These are phyloP conservation scores for Musa itinerans DNA, from an alignment of 176 grass and related monocot species.

Conservation along the genomic window DNA sequence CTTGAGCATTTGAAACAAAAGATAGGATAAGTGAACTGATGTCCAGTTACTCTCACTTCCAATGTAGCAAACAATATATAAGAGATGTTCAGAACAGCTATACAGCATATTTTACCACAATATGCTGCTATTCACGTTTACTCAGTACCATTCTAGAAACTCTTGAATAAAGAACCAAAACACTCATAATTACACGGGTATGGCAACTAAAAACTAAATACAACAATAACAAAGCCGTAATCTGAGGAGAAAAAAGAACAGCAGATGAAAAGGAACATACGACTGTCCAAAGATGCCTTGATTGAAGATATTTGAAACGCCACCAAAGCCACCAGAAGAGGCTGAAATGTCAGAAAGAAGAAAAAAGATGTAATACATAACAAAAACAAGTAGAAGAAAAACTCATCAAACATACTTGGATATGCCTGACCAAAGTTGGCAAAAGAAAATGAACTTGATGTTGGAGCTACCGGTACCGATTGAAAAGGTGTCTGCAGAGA, in stretches of 20 bases:
- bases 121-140: background rate
- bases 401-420: constrained; percentile 40
- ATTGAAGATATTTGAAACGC: constrained; percentile 31
- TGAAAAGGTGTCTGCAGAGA: constrained; percentile 34
- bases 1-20: too few relatives aligned
- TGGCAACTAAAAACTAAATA: background rate
- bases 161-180: background rate
- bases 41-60: too few relatives aligned
- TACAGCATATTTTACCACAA: background rate
- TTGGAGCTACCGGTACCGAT: constrained; percentile 32
- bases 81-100: background rate
- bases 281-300: constrained; percentile 44
- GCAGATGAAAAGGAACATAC: constrained; percentile 40
- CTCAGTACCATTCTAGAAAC: background rate
- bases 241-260: background rate
- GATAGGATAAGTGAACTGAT: too few relatives aligned
- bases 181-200: constrained; percentile 7
- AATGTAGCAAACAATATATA: too few relatives aligned
- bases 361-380: background rate
- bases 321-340: constrained; percentile 46
- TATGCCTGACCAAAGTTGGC: constrained; percentile 36
- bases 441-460: constrained; percentile 51
- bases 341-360: constrained; percentile 30
- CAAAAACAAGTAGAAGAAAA: constrained; percentile 1
- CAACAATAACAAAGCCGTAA: too few relatives aligned